These are phyloP conservation scores for Candida glucosophila DNA, from an alignment of 1,139 yeast genomes.

Conservation along the genomic window DNA sequence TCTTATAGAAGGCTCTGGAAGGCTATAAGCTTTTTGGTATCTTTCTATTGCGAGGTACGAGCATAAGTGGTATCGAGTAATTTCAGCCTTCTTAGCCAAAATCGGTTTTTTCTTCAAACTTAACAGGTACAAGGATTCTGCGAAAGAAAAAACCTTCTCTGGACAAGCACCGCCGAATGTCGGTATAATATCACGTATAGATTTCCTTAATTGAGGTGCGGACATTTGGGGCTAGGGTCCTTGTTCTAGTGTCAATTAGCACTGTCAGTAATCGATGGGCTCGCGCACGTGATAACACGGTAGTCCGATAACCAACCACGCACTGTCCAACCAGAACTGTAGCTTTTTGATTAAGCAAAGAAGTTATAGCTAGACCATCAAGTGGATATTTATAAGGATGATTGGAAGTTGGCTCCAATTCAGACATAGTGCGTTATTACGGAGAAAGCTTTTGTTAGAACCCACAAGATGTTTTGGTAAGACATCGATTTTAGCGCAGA, in stretches of 20 bases:
- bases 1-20: slow-evolving; percentile 39
- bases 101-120: slow-evolving; percentile 42
- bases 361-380: neutral
- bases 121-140: slow-evolving; percentile 42
- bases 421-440: too few species aligned
- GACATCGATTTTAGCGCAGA: too few species aligned
- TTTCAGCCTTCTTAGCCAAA: slow-evolving; percentile 43
- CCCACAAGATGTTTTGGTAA: too few species aligned
- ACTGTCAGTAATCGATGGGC: too few species aligned
- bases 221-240: too few species aligned
- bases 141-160: slow-evolving; percentile 36
- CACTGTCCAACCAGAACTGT: slow-evolving; percentile 1
- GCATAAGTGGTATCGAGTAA: slow-evolving; percentile 59
- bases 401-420: too few species aligned
- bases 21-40: slow-evolving; percentile 29
- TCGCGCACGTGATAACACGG: too few species aligned
- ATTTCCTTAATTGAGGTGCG: slow-evolving; percentile 18
- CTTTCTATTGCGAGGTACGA: slow-evolving; percentile 53
- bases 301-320: too few species aligned
- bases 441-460: too few species aligned
- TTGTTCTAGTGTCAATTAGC: too few species aligned
- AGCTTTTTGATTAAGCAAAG: neutral
- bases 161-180: slow-evolving; percentile 41
- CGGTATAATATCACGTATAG: slow-evolving; percentile 42
- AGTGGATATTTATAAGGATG: too few species aligned